These are phyloP conservation scores for Penicillium antarcticum DNA, from an alignment of 495 filamentous ascomycete species.

Conservation along the genomic window DNA sequence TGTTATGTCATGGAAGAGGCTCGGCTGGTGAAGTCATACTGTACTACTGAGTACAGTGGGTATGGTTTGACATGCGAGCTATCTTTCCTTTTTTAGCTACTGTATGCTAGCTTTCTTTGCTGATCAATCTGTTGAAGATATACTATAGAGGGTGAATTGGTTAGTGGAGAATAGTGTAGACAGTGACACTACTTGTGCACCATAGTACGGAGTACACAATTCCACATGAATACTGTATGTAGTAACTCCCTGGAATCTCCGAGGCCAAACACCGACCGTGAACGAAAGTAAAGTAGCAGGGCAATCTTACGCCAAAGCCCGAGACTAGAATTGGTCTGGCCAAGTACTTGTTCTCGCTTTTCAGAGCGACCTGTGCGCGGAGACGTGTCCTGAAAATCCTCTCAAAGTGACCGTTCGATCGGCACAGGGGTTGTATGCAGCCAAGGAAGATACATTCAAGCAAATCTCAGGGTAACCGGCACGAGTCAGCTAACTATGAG, in stretches of 20 bases:
- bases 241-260: not conserved
- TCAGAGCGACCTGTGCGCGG: not conserved
- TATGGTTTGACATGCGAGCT: too few relatives aligned
- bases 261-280: not conserved
- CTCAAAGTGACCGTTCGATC: slow-evolving; percentile 4
- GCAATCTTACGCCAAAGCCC: not conserved
- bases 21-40: too few relatives aligned
- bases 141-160: too few relatives aligned
- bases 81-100: too few relatives aligned
- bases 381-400: not conserved
- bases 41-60: too few relatives aligned
- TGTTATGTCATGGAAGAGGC: not conserved
- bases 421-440: slow-evolving; percentile 19
- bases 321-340: not conserved
- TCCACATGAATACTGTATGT: not conserved
- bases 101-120: too few relatives aligned
- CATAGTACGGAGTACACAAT: too few relatives aligned
- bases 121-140: too few relatives aligned
- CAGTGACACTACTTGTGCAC: too few relatives aligned
- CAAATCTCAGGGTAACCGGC: not conserved
- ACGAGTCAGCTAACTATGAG: not conserved
- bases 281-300: too few relatives aligned
- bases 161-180: too few relatives aligned
- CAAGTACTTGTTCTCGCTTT: not conserved
- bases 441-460: slow-evolving; percentile 7